phyloP scores from a whole-genome alignment of 345 rosid species.

The Melaleuca alternifolia region DNA sequence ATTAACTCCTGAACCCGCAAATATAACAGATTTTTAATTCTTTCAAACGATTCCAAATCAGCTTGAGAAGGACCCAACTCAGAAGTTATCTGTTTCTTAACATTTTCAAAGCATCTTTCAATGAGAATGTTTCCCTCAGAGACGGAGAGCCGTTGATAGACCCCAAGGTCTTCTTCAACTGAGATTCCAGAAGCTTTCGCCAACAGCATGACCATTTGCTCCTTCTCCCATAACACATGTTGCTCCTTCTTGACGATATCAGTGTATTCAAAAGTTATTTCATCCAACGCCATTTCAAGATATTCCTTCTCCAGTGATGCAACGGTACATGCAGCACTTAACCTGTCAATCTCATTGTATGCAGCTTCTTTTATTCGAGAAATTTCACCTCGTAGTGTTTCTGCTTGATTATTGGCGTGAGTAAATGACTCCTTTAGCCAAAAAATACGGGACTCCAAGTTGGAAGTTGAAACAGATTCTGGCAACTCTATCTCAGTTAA shows the following conservation, averaged over 20 bases:
- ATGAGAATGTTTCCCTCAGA: slow-evolving; percentile 32
- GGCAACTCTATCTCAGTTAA: slow-evolving; percentile 50
- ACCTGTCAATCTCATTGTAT: slow-evolving; percentile 31
- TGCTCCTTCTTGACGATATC: slow-evolving; percentile 28
- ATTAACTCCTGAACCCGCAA: slow-evolving; percentile 46
- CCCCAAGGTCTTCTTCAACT: slow-evolving; percentile 21
- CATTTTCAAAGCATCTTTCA: slow-evolving; percentile 43
- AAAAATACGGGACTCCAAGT: slow-evolving; percentile 44
- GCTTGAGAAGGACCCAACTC: slow-evolving; percentile 13
- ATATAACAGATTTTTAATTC: slow-evolving; percentile 59
- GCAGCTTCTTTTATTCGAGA: slow-evolving; percentile 31
- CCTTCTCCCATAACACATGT: slow-evolving; percentile 39
- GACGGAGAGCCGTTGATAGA: background rate
- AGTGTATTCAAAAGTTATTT: slow-evolving; percentile 25
- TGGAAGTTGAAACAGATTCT: slow-evolving; percentile 35
- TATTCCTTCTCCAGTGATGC: slow-evolving; percentile 60
- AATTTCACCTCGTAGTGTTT: slow-evolving; percentile 38
- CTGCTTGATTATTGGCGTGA: slow-evolving; percentile 40
- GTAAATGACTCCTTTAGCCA: slow-evolving; percentile 65
- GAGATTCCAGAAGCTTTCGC: slow-evolving; percentile 46
- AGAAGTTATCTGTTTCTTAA: slow-evolving; percentile 35
- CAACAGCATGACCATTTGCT: slow-evolving; percentile 40
- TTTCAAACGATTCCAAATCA: slow-evolving; percentile 36
- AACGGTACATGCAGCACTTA: slow-evolving; percentile 44
- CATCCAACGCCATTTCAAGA: slow-evolving; percentile 35